Evolutionary conservation across 2,329 filamentous ascomycete genomes (phyloP), one percentile per base, ranked within the genome.

Genomic region (Trichoderma gracile): DNA sequence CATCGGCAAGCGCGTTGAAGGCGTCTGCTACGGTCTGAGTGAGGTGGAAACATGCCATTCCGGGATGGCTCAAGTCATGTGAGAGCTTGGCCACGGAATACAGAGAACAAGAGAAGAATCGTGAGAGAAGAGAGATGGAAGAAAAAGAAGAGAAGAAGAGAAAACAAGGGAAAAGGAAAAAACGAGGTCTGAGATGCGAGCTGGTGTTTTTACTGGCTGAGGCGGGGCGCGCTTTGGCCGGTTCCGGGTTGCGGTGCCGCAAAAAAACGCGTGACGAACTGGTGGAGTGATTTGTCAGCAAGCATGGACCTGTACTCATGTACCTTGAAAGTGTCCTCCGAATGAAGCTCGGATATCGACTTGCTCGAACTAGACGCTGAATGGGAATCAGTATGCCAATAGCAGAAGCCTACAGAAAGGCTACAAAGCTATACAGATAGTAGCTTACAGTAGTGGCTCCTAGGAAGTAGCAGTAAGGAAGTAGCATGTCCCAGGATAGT

Each of bases 1-100:
- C 83, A 76, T 88, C 83, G 69, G 86, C 86, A 63, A 89, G 80
- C 63, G 85, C 80, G 75, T 83, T 84, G 78, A 89, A 89, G 69
- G 86, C 87, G 78, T 87, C 84, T 69, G 85, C 80, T 74, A 89
- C 78, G 69, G 82, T 86, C 77, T 84, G 82, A 15, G 82, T 83
- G 68, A 78, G 76, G 64, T 77, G 75, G 63, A 73, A 70, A 68
- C 77, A 72, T 70, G 74, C 75, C 76, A 78, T 78, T 67, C 75
- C 75, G 58, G 33, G 65, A 60, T 63, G 64, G 61, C 64, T 55
- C 56, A 47, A 50, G 40, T 23, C 23, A 54, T 61, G 19, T 40
- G 12, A 47, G 53, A 45, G 50, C 46, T 64, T 43, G 60, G 50
- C 38, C 50, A 47, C 46, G 50, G 43, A 67, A 68, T 61, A 61